Percentiles rank a stretch among this genome's conserved stretches.
phyloP scores from a whole-genome alignment of 331 rosid genomes.

The Malus hybrid region DNA sequence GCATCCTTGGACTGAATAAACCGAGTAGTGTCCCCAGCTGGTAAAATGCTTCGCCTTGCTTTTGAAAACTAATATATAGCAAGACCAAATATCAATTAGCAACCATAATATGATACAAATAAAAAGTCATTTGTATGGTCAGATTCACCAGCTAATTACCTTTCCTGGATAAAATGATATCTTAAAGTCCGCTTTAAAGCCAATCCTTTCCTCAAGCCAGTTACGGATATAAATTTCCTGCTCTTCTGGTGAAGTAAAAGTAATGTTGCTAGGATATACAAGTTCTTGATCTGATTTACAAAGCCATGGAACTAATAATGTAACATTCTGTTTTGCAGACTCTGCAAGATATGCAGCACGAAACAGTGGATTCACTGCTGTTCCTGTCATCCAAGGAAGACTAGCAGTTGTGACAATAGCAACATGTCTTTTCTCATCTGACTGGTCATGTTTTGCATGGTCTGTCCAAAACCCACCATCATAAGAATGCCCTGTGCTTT shows the following conservation, averaged over 20 bases:
- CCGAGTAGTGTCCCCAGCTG: slow-evolving; percentile 94
- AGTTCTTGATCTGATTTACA: slow-evolving; percentile 86
- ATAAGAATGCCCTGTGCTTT: slow-evolving; percentile 83
- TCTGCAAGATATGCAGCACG: slow-evolving; percentile 95
- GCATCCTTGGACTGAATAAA: slow-evolving; percentile 86
- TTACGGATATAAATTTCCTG: slow-evolving; percentile 84
- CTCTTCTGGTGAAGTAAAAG: slow-evolving; percentile 87
- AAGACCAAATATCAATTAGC: slow-evolving; percentile 22
- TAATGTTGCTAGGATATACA: slow-evolving; percentile 73
- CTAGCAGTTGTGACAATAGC: slow-evolving; percentile 98
- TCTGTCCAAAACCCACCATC: slow-evolving; percentile 94
- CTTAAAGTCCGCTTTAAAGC: slow-evolving; percentile 81
- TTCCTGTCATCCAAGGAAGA: slow-evolving; percentile 99
- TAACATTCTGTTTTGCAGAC: slow-evolving; percentile 71
- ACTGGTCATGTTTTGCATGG: slow-evolving; percentile 49
- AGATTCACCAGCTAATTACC: slow-evolving; percentile 32
- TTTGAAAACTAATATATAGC: slow-evolving; percentile 58
- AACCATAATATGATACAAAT: slow-evolving; percentile 3
- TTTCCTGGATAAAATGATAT: slow-evolving; percentile 98
- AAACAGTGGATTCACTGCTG: slow-evolving; percentile 95
- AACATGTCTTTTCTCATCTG: slow-evolving; percentile 68
- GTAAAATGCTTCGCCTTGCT: slow-evolving; percentile 83
- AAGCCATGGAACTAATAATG: slow-evolving; percentile 96
- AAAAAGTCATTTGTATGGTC: neutral
- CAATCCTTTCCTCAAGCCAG: slow-evolving; percentile 98